Conservation (phyloP, 2,329 filamentous ascomycete genomes). For the Aspergillus sp. region DNA sequence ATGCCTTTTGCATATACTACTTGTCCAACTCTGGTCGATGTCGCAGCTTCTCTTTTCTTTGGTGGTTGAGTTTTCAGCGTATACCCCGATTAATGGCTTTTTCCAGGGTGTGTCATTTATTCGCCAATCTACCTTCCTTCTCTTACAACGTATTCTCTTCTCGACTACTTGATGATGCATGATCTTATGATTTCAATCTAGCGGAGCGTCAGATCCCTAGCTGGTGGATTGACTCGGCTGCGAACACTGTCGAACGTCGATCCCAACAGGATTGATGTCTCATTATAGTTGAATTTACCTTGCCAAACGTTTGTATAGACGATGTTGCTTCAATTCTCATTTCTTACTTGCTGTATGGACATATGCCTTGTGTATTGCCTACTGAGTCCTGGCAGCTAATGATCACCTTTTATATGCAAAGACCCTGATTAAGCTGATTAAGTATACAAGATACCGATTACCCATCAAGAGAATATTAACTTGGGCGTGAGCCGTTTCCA, state of each 20-base stretch:
- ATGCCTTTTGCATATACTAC: neutral
- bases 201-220: neutral
- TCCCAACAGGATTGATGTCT: too few relatives aligned
- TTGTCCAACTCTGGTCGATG: conserved; percentile 1
- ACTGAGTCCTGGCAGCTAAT: too few relatives aligned
- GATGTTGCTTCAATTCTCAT: too few relatives aligned
- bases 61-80: conserved; percentile 1
- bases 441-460: too few relatives aligned
- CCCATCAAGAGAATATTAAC: too few relatives aligned
- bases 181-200: conserved; percentile 7
- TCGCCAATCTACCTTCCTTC: conserved; percentile 3
- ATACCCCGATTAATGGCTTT: neutral
- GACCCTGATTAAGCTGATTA: too few relatives aligned
- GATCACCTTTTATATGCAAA: too few relatives aligned
- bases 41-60: conserved; percentile 2
- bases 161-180: conserved; percentile 9
- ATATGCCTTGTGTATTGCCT: too few relatives aligned
- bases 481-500: conserved; percentile 1
- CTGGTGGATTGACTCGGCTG: neutral
- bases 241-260: too few relatives aligned
- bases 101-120: neutral
- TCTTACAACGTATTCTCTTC: conserved; percentile 2
- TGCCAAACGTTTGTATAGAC: neutral
- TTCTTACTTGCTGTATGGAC: too few relatives aligned
- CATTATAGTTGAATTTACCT: too few relatives aligned